Conservation (phyloP, 768 basidiomycete species). For the Lentinula guzmanii region DNA sequence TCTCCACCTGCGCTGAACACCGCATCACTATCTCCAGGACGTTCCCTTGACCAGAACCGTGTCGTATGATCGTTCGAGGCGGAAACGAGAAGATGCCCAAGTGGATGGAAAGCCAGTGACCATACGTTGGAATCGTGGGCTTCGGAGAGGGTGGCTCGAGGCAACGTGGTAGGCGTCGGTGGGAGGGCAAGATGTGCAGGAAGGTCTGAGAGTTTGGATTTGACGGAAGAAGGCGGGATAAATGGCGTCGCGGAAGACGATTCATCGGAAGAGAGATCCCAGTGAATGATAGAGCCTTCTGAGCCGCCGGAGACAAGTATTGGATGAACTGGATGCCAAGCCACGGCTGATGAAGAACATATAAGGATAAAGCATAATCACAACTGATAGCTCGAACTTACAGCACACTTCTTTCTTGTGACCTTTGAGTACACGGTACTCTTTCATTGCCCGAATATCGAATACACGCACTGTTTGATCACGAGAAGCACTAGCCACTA, state of each 20-base stretch:
- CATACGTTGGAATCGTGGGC: constrained; percentile 99
- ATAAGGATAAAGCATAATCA: not conserved
- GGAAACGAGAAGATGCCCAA: constrained; percentile 89
- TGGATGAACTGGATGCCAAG: constrained; percentile 96
- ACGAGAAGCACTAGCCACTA: constrained; percentile 90
- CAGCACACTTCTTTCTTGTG: constrained; percentile 99
- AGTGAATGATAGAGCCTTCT: constrained; percentile 91
- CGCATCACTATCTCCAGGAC: constrained; percentile 75
- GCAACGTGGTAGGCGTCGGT: constrained; percentile 38
- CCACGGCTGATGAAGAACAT: constrained; percentile 49
- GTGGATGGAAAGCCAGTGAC: constrained; percentile 91
- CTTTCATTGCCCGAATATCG: constrained; percentile 98
- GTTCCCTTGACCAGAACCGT: constrained; percentile 95
- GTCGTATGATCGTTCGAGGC: constrained; percentile 99
- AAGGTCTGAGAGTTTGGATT: constrained; percentile 17
- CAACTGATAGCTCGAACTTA: constrained; percentile 29
- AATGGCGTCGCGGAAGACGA: constrained; percentile 20
- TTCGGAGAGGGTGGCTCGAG: constrained; percentile 83
- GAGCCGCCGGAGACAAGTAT: constrained; percentile 91
- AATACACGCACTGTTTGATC: constrained; percentile 95
- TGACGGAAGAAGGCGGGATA: constrained; percentile 15
- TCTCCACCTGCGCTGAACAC: constrained; percentile 72
- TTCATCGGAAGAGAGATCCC: constrained; percentile 77
- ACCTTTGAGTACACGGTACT: constrained; percentile 85
- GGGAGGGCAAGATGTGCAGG: constrained; percentile 9